Evolutionary conservation across 495 filamentous ascomycete species (phyloP).

Genomic region (Aspergillus campestris): DNA sequence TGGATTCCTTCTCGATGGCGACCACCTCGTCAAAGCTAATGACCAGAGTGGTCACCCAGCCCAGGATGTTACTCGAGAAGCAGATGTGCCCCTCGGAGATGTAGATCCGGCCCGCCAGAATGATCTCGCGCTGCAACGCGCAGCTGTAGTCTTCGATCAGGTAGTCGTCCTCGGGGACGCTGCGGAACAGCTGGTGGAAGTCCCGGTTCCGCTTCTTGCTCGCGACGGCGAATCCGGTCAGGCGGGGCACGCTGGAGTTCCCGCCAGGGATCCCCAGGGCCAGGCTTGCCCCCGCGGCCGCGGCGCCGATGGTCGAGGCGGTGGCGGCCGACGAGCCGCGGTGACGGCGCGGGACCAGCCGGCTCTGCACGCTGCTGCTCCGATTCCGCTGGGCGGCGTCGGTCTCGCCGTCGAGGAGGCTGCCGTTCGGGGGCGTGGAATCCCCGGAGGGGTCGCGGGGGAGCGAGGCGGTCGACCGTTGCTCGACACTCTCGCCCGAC

Average conservation of each 20-base stretch:
- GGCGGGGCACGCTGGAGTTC: slow-evolving; percentile 53
- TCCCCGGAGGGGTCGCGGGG: slow-evolving; percentile 40
- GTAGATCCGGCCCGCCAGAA: slow-evolving; percentile 88
- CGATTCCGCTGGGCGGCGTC: slow-evolving; percentile 50
- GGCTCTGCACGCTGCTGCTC: slow-evolving; percentile 76
- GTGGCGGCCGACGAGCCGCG: slow-evolving; percentile 84
- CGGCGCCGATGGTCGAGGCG: slow-evolving; percentile 59
- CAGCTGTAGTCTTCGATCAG: slow-evolving; percentile 98
- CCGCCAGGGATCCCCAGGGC: slow-evolving; percentile 56
- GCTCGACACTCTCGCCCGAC: slow-evolving; percentile 24
- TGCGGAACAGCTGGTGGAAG: slow-evolving; percentile 89
- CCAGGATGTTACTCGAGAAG: slow-evolving; percentile 97
- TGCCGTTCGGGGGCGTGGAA: slow-evolving; percentile 56
- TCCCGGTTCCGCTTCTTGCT: slow-evolving; percentile 93
- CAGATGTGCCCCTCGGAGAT: slow-evolving; percentile 96
- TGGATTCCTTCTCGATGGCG: slow-evolving; percentile 92
- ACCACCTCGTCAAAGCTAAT: slow-evolving; percentile 98
- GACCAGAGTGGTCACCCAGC: slow-evolving; percentile 93
- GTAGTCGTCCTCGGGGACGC: slow-evolving; percentile 95
- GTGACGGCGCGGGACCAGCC: slow-evolving; percentile 62
- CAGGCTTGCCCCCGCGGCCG: slow-evolving; percentile 50
- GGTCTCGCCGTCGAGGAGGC: slow-evolving; percentile 58
- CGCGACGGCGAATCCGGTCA: slow-evolving; percentile 93
- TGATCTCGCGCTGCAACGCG: slow-evolving; percentile 89
- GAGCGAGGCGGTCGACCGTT: slow-evolving; percentile 24